These are phyloP conservation scores for Xylaria curta DNA, from an alignment of 495 filamentous ascomycete genomes.

Conservation along the genomic window DNA sequence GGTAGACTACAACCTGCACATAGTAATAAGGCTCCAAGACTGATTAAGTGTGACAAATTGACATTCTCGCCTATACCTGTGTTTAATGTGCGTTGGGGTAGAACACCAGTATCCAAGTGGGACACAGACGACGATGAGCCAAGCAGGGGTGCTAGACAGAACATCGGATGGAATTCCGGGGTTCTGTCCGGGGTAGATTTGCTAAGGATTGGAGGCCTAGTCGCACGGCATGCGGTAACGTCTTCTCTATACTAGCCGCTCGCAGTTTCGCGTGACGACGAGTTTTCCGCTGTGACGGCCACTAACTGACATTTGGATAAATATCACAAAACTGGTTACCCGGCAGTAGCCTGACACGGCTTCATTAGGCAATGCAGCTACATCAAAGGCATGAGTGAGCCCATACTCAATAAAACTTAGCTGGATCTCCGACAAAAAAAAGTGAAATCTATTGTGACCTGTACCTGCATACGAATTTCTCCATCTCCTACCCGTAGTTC, in stretches of 20 bases:
- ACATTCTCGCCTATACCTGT: neutral
- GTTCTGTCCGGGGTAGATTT: neutral
- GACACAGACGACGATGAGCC: neutral
- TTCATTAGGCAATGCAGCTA: conserved; percentile 1
- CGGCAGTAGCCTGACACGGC: conserved; percentile 7
- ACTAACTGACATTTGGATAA: conserved; percentile 1
- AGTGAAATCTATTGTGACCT: neutral
- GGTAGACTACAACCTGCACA: neutral
- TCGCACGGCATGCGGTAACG: too few species aligned
- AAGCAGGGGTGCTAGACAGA: neutral
- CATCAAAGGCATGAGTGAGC: conserved; percentile 1
- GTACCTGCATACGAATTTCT: neutral
- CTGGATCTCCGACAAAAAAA: too few species aligned
- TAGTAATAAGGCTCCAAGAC: neutral
- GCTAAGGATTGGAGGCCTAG: neutral
- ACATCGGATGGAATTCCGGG: neutral
- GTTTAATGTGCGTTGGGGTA: neutral
- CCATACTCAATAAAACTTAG: neutral
- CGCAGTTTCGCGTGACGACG: neutral
- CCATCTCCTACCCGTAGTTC: neutral
- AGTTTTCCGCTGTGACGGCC: neutral
- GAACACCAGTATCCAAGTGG: neutral
- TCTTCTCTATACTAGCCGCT: neutral
- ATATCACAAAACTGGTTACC: neutral
- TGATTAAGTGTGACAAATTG: neutral